phyloP scores from a whole-genome alignment of 495 filamentous ascomycete species.

The Xylaria flabelliformis region DNA sequence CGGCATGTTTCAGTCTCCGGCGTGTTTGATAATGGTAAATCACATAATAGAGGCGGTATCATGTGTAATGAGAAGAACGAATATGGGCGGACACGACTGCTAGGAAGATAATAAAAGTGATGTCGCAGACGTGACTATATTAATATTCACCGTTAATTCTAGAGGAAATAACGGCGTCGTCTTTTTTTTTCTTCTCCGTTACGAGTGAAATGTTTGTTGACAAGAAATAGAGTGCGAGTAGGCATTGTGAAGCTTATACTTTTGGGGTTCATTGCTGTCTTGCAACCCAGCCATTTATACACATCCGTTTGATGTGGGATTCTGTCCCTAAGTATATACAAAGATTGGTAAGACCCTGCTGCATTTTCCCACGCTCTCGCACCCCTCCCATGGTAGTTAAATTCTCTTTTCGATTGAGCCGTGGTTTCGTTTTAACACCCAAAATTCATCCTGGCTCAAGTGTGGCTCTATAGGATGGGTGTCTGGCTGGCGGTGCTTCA shows the following conservation, averaged over 20 bases:
- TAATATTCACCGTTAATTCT: too few relatives aligned
- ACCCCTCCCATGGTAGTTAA: background rate
- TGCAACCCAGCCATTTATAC: background rate
- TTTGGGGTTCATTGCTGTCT: background rate
- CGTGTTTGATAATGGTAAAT: slow-evolving; percentile 24
- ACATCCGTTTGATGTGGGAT: background rate
- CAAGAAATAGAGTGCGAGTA: background rate
- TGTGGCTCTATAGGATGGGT: too few relatives aligned
- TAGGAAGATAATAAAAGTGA: slow-evolving; percentile 22
- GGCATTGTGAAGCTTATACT: background rate
- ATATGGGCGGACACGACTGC: slow-evolving; percentile 11
- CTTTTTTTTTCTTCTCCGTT: too few relatives aligned
- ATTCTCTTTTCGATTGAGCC: background rate
- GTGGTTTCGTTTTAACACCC: background rate
- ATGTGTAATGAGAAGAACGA: slow-evolving; percentile 25
- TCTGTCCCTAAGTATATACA: background rate
- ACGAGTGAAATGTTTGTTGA: background rate
- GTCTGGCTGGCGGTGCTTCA: background rate
- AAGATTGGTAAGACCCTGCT: background rate
- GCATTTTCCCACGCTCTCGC: background rate
- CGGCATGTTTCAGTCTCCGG: slow-evolving; percentile 7
- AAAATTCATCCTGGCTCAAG: background rate
- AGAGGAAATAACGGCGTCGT: too few relatives aligned
- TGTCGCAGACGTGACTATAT: too few relatives aligned
- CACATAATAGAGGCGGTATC: slow-evolving; percentile 27